phyloP scores from a whole-genome alignment of 176 grass and related monocot species.

The Bonia amplexicaulis region DNA sequence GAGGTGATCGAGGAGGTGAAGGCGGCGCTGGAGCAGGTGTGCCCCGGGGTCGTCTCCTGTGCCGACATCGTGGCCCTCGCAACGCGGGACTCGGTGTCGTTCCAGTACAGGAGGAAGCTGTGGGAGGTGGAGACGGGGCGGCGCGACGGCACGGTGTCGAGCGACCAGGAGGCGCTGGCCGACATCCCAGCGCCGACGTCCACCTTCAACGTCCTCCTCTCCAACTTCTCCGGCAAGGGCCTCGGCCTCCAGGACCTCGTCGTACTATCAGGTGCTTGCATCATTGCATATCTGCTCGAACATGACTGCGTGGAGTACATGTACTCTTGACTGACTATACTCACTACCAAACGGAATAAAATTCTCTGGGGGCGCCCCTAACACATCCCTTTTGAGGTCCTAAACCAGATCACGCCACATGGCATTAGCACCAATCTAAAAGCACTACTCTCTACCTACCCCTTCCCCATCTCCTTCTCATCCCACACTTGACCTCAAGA shows the following conservation, averaged over 20 bases:
- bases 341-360: too few species aligned
- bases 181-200: conserved; percentile 33
- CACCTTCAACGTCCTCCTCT: conserved; percentile 30
- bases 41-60: conserved; percentile 37
- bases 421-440: too few species aligned
- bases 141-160: conserved; percentile 40
- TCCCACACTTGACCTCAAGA: too few species aligned
- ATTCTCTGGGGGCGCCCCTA: too few species aligned
- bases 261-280: conserved; percentile 39
- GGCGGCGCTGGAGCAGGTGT: conserved; percentile 22
- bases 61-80: conserved; percentile 46
- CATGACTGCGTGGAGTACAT: too few species aligned
- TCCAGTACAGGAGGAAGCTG: conserved; percentile 33
- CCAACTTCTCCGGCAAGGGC: conserved; percentile 35
- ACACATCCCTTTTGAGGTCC: too few species aligned
- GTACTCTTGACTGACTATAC: too few species aligned
- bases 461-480: too few species aligned
- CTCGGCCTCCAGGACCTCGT: conserved; percentile 51
- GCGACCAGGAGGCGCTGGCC: neutral
- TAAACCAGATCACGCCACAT: too few species aligned
- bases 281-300: neutral
- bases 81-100: conserved; percentile 38
- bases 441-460: too few species aligned
- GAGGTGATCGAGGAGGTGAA: conserved; percentile 63
- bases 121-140: conserved; percentile 57